These are phyloP conservation scores for Rhodofomes roseus DNA, from an alignment of 1,284 basidiomycete species.

Conservation along the genomic window DNA sequence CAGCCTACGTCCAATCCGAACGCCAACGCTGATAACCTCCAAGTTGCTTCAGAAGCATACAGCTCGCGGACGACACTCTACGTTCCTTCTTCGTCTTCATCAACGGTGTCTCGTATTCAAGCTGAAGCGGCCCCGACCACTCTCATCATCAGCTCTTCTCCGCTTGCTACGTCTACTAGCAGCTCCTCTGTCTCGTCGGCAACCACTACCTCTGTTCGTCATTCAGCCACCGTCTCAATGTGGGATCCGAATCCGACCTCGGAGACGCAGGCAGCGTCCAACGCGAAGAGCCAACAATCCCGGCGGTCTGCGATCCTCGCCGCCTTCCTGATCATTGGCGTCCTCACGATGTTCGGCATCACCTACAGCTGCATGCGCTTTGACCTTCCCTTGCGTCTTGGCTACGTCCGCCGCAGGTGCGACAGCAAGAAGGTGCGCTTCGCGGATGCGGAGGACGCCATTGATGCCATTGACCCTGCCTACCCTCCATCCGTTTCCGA, in stretches of 20 bases:
- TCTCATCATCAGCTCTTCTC: background rate
- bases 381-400: constrained; percentile 15
- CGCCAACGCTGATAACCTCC: background rate
- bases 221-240: background rate
- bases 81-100: background rate
- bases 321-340: constrained; percentile 23
- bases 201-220: background rate
- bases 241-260: constrained; percentile 13
- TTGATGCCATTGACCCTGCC: constrained; percentile 1
- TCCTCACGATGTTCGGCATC: constrained; percentile 19
- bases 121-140: background rate
- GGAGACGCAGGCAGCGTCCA: constrained; percentile 8
- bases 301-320: constrained; percentile 24
- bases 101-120: background rate
- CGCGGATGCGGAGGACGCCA: constrained; percentile 11
- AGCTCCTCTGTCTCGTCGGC: background rate
- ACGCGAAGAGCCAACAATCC: constrained; percentile 14
- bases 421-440: constrained; percentile 6
- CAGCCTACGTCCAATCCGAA: background rate
- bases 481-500: constrained; percentile 5
- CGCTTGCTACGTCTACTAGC: background rate
- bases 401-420: constrained; percentile 6
- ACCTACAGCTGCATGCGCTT: constrained; percentile 25
- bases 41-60: background rate
- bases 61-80: background rate